Percentiles rank a stretch among this genome's conserved stretches.
Conservation (phyloP, 106 monocot species). For the Iris macrosiphon region DNA sequence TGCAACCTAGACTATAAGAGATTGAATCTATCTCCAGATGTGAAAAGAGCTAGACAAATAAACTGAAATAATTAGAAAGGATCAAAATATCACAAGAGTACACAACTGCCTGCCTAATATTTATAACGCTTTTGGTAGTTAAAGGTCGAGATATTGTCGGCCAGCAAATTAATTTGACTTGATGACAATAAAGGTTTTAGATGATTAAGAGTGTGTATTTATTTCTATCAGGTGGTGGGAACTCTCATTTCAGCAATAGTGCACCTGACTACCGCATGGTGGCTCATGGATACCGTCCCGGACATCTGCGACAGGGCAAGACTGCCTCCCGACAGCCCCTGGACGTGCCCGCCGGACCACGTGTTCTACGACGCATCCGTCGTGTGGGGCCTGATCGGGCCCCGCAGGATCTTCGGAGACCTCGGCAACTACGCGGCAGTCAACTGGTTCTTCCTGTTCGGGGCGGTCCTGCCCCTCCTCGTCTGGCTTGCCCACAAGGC, state of each 20-base stretch:
- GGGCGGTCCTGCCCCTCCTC: slow-evolving; percentile 56
- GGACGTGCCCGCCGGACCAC: slow-evolving; percentile 26
- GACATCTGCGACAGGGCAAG: slow-evolving; percentile 18
- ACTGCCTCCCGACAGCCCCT: slow-evolving; percentile 16
- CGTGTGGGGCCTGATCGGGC: slow-evolving; percentile 32
- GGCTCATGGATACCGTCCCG: slow-evolving; percentile 22
- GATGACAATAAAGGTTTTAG: too few relatives aligned
- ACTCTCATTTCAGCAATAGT: slow-evolving; percentile 19
- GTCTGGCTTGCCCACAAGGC: slow-evolving; percentile 56
- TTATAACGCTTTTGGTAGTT: too few relatives aligned
- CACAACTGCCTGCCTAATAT: too few relatives aligned
- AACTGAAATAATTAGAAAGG: too few relatives aligned
- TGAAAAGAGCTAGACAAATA: too few relatives aligned
- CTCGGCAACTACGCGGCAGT: slow-evolving; percentile 38
- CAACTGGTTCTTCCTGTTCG: slow-evolving; percentile 90
- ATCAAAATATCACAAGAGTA: too few relatives aligned
- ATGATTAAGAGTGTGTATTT: not conserved
- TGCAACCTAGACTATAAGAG: too few relatives aligned
- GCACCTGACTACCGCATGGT: slow-evolving; percentile 19
- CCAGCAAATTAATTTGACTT: too few relatives aligned
- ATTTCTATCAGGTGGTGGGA: slow-evolving; percentile 21
- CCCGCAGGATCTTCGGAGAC: slow-evolving; percentile 21
- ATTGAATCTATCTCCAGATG: too few relatives aligned
- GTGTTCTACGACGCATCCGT: slow-evolving; percentile 29
- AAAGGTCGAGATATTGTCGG: too few relatives aligned